These are phyloP conservation scores for Cercospora nicotianae DNA, from an alignment of 2,329 filamentous ascomycete genomes.

Conservation along the genomic window DNA sequence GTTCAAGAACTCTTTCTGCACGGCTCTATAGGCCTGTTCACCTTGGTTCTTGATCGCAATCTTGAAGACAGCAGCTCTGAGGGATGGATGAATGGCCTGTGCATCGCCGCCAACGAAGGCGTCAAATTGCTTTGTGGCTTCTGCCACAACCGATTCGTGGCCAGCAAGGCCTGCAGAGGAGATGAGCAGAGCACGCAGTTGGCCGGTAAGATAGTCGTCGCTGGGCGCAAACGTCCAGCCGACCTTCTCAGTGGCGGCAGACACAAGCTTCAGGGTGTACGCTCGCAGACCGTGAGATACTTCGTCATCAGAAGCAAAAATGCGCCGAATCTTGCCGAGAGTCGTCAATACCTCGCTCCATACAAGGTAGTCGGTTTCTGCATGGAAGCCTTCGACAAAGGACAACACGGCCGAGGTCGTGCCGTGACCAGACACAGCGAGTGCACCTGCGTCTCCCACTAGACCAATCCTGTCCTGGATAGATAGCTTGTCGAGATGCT, in stretches of 20 bases:
- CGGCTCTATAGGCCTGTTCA: constrained; percentile 66
- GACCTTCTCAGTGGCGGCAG: constrained; percentile 71
- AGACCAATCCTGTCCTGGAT: constrained; percentile 91
- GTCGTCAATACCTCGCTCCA: constrained; percentile 83
- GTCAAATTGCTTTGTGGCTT: constrained; percentile 77
- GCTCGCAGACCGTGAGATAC: constrained; percentile 72
- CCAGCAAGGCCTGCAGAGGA: constrained; percentile 71
- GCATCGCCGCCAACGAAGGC: constrained; percentile 71
- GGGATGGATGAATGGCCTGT: constrained; percentile 73
- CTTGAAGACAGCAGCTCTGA: constrained; percentile 77
- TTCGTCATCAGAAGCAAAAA: constrained; percentile 75
- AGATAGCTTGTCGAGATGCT: constrained; percentile 71
- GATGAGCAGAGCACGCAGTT: constrained; percentile 81
- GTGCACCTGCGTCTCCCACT: constrained; percentile 82
- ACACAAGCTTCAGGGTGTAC: constrained; percentile 76
- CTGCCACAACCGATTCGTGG: constrained; percentile 68
- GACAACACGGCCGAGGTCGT: constrained; percentile 78
- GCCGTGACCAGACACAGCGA: constrained; percentile 83
- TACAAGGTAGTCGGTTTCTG: constrained; percentile 82
- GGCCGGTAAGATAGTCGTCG: constrained; percentile 78
- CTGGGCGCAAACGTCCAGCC: constrained; percentile 79
- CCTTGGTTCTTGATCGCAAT: constrained; percentile 74
- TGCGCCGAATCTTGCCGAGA: constrained; percentile 73
- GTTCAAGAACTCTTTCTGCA: constrained; percentile 81
- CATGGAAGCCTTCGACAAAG: constrained; percentile 79